These are phyloP conservation scores for Lophiostoma macrostomum DNA, from an alignment of 495 filamentous ascomycete genomes.

Conservation along the genomic window DNA sequence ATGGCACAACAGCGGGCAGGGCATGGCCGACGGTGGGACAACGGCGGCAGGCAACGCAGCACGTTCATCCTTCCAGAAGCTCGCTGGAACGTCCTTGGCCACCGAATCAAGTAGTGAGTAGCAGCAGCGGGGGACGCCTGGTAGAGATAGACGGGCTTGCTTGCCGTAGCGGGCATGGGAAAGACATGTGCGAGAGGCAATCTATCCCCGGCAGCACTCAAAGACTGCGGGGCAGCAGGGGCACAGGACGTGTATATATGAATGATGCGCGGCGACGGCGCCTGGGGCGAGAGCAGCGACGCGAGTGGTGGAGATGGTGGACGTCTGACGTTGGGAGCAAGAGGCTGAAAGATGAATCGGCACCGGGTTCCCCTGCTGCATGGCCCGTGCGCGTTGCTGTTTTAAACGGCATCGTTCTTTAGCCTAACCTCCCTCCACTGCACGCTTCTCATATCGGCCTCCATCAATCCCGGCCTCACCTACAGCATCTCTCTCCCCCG, in stretches of 20 bases:
- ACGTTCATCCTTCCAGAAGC: constrained; percentile 22
- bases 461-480: constrained; percentile 26
- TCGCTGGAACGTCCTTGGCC: constrained; percentile 8
- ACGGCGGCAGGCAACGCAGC: constrained; percentile 2
- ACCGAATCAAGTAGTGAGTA: constrained; percentile 13
- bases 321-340: constrained; percentile 4
- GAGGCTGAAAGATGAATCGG: constrained; percentile 26
- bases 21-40: constrained; percentile 2
- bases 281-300: background rate
- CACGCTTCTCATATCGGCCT: constrained; percentile 25
- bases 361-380: background rate
- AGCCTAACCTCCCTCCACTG: constrained; percentile 28
- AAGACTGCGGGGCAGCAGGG: background rate
- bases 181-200: constrained; percentile 8
- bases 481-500: constrained; percentile 6
- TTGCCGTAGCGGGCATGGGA: constrained; percentile 5
- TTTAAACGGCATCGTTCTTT: constrained; percentile 20
- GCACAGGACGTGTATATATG: background rate
- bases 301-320: constrained; percentile 1
- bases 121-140: constrained; percentile 4
- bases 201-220: constrained; percentile 25
- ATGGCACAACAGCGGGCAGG: constrained; percentile 15
- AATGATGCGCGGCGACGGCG: constrained; percentile 8
- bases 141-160: constrained; percentile 23
- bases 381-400: constrained; percentile 19